Percentiles rank a stretch among this genome's conserved stretches.
phyloP scores from a whole-genome alignment of 305 asterid species.

The Plantago coronopus region DNA sequence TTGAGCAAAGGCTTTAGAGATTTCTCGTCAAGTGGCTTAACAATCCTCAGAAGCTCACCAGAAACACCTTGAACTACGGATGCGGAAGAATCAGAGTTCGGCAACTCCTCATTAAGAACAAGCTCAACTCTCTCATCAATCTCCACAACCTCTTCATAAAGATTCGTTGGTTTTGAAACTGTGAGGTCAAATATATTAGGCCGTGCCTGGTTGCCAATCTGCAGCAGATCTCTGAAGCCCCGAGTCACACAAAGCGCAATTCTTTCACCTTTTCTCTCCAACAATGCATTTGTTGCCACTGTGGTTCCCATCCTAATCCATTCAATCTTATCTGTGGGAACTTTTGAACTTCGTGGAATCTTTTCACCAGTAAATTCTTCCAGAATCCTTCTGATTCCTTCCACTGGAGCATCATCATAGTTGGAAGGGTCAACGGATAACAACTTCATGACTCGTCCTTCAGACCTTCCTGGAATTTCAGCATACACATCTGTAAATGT shows the following conservation, averaged over 20 bases:
- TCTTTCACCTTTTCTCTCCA: constrained; percentile 92
- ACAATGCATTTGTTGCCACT: constrained; percentile 89
- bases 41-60: constrained; percentile 80
- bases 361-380: constrained; percentile 80
- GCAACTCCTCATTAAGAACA: constrained; percentile 44
- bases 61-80: constrained; percentile 66
- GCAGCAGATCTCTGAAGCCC: constrained; percentile 86
- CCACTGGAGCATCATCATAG: constrained; percentile 96
- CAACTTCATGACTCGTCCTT: constrained; percentile 83
- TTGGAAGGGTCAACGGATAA: constrained; percentile 92
- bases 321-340: constrained; percentile 90
- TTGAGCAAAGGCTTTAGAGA: constrained; percentile 57
- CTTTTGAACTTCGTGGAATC: constrained; percentile 67
- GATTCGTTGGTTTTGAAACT: constrained; percentile 81
- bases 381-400: constrained; percentile 86
- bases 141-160: constrained; percentile 86
- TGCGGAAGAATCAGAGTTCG: constrained; percentile 32
- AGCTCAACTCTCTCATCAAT: constrained; percentile 95
- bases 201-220: constrained; percentile 95
- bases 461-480: constrained; percentile 81
- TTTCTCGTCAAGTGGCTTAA: constrained; percentile 70
- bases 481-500: constrained; percentile 98
- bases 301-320: constrained; percentile 99
- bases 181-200: constrained; percentile 94
- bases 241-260: constrained; percentile 87